phyloP scores from a whole-genome alignment of 2,329 filamentous ascomycete species.

The Cryphonectria japonica region DNA sequence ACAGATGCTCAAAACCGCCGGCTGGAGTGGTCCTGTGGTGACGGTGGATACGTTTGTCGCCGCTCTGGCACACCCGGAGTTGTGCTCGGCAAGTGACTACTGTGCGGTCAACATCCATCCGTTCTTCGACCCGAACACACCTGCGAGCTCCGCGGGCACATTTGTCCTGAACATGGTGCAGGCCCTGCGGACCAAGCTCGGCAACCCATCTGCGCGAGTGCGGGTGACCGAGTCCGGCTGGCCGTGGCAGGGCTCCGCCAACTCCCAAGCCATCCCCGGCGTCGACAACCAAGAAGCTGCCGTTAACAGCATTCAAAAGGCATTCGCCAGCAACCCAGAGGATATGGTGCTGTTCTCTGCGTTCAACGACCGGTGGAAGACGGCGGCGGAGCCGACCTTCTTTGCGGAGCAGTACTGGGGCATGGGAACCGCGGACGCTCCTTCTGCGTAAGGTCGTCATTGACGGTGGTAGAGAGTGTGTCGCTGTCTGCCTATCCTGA shows the following conservation, averaged over 20 bases:
- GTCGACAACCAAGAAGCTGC: constrained; percentile 68
- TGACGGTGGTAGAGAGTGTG: background rate
- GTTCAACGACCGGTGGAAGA: constrained; percentile 82
- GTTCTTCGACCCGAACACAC: constrained; percentile 74
- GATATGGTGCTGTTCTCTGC: constrained; percentile 76
- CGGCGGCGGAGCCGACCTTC: constrained; percentile 62
- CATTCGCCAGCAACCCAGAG: constrained; percentile 55
- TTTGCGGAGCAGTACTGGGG: constrained; percentile 81
- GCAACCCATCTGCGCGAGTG: constrained; percentile 57
- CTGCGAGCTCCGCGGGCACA: constrained; percentile 63
- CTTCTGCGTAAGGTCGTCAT: constrained; percentile 20
- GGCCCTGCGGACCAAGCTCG: constrained; percentile 47
- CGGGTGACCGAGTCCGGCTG: constrained; percentile 85
- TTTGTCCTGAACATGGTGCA: constrained; percentile 66
- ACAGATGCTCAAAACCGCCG: constrained; percentile 58
- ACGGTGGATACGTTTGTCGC: constrained; percentile 79
- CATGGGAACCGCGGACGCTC: constrained; percentile 42
- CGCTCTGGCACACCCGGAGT: constrained; percentile 64
- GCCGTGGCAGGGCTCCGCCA: constrained; percentile 70
- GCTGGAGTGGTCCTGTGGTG: constrained; percentile 75
- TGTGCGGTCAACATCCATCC: constrained; percentile 82
- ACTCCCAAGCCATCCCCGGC: constrained; percentile 71
- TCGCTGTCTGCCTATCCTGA: background rate
- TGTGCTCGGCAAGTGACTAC: constrained; percentile 77
- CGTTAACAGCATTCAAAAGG: constrained; percentile 63